These are phyloP conservation scores for Diphasiastrum complanatum DNA, from an alignment of 83 land plant genomes.

Conservation along the genomic window DNA sequence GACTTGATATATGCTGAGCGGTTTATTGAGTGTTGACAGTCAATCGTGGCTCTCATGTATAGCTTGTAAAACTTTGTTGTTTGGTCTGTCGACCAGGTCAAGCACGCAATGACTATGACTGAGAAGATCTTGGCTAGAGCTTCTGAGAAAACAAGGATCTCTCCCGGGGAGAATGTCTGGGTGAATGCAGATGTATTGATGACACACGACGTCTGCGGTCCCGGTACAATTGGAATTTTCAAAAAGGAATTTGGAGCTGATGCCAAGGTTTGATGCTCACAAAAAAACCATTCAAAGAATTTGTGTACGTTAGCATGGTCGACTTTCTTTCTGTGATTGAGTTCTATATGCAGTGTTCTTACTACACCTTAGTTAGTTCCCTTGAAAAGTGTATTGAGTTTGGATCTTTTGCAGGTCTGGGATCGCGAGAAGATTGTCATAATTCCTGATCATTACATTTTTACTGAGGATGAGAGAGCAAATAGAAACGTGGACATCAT, in stretches of 20 bases:
- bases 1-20: neutral
- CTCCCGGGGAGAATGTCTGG: conserved; percentile 91
- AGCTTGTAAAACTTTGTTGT: neutral
- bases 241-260: conserved; percentile 76
- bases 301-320: neutral
- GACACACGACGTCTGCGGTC: conserved; percentile 99
- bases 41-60: neutral
- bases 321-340: neutral
- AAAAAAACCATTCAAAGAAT: neutral
- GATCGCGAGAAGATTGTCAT: conserved; percentile 89
- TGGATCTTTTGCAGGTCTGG: conserved; percentile 58
- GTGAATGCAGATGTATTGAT: conserved; percentile 80
- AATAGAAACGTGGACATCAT: conserved; percentile 93
- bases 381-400: no score
- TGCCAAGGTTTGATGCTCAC: conserved; percentile 68
- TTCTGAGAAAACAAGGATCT: conserved; percentile 50
- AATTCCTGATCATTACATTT: conserved; percentile 93
- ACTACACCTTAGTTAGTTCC: neutral
- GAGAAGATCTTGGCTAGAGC: conserved; percentile 83
- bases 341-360: neutral
- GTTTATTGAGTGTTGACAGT: neutral
- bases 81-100: conserved; percentile 41
- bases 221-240: conserved; percentile 86
- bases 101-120: conserved; percentile 82
- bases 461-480: conserved; percentile 86